Base-by-base conservation (phyloP, 805 yeast genomes). In the Huiozyma sinensis region DNA sequence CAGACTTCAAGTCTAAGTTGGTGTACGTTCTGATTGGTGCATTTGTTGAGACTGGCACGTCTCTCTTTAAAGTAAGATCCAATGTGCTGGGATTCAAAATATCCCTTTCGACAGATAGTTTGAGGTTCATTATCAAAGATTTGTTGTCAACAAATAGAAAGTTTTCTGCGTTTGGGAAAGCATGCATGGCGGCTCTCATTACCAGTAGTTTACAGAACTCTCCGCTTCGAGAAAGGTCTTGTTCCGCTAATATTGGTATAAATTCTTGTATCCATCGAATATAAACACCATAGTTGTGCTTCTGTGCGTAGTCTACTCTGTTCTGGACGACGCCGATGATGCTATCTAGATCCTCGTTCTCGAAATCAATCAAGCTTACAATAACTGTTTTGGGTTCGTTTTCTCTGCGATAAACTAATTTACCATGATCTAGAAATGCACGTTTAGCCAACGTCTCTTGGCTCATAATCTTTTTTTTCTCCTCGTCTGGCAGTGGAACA, bases 101-200 rank as follows among this genome's bases (percentile, higher is more conserved):
- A 50, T 81, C 77, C 24, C 75, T 67, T 39, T 72, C 65, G 32
- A 90, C 55, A 47, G 84, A 77, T 35, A 81, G 68, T 42, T 74
- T 73, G 46, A 77, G 67, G 48, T 85, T 76, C 86, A 84, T 82
- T 45, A 90, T 79, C 42, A 87, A 64, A 0, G 90, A 78, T 55
- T 81, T 78, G 51, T 83, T 76, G 60, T 86, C 95, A 38, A 92
- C 58, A 57, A 79, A 89, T 92, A 97, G 85, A 57, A 89, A 81
- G 70, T 86, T 83, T 60, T 85, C 78, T n/a, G 96, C 83, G 40
- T 80, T 70, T 1, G 97, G 97, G 68, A 88, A 88, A 0, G 95
- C 92, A 60, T 76, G 77, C 81, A 90, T 79, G n/a, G 97, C 97
- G 37, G 89, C 92, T 48, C 94, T 73, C 58, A 86, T 61, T 43